Base-by-base conservation (phyloP, 106 monocot genomes). In the Alisma plantagoaquatica region DNA sequence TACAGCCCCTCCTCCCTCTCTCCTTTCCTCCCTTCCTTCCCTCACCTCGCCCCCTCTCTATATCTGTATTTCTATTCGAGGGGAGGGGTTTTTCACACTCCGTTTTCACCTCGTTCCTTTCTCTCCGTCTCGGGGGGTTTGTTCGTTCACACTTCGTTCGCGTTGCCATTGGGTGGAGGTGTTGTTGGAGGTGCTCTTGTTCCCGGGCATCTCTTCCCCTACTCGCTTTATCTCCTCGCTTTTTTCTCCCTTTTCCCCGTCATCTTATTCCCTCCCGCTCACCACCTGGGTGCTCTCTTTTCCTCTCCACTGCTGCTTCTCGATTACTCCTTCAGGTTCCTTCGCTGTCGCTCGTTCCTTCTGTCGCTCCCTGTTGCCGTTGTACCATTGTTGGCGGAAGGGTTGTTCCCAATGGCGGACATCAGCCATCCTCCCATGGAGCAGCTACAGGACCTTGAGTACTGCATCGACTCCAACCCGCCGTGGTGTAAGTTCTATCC, bases 401-500 rank as follows among this genome's bases (percentile, higher is more conserved):
- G n/a, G n/a, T n/a, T n/a, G n/a, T 19, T 25, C 21, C 31, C 27
- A 65, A 78, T 80, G 84, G 90, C 77, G 75, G 84, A 91, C 63
- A 84, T 91, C 22, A 72, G 70, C 63, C 84, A 91, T 55, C 80
- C 79, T 33, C 84, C 90, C 9, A 91, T 91, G 84, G 90, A 91
- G 62, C 84, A 91, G 77, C 84, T 91, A 12, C 90, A 91, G 50
- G 90, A 84, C 68, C 80, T 91, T 23, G 90, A 91, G 58, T 91
- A 91, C 68, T 91, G 90, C 59, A 84, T 91, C 48, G 90, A 91
- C 57, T 91, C 90, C 57, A 91, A 91, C 31, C 90, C 84, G 33
- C 80, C 90, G 11, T 91, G 90, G 90, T 29, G 90, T 91, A 46
- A 21, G 45, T n/a, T 49, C 24, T 60, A 24, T 20, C 57, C 15